Evolutionary conservation across 2,329 filamentous ascomycete genomes (phyloP).

Genomic region (Alternaria gaisen): DNA sequence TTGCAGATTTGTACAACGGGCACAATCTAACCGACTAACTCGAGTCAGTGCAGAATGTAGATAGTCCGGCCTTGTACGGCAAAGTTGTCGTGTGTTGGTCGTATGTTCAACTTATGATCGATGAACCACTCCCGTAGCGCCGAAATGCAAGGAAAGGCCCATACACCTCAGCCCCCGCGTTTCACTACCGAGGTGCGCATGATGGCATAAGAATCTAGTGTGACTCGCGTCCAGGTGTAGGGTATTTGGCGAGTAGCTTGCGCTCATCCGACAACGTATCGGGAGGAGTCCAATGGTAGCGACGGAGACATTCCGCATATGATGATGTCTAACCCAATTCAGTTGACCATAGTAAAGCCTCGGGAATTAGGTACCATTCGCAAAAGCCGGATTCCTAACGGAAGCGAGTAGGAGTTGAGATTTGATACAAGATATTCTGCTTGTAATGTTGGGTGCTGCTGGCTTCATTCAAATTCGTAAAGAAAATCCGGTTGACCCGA

Average conservation of each 20-base stretch:
- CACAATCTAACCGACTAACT: constrained; percentile 1
- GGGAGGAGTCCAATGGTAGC: constrained; percentile 16
- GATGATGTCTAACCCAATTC: constrained; percentile 19
- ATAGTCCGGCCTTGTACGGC: constrained; percentile 12
- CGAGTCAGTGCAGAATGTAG: background rate
- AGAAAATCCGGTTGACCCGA: background rate
- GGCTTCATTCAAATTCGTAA: background rate
- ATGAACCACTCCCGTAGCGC: background rate
- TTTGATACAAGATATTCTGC: background rate
- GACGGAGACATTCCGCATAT: constrained; percentile 28
- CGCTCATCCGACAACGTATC: constrained; percentile 40
- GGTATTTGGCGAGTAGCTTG: constrained; percentile 19
- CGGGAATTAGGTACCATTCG: background rate
- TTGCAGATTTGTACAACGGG: background rate
- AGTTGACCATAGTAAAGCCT: constrained; percentile 12
- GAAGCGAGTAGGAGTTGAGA: background rate
- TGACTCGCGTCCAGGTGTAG: constrained; percentile 20
- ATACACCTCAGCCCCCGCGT: constrained; percentile 16
- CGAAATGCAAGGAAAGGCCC: background rate
- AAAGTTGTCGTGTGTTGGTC: constrained; percentile 2
- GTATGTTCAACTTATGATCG: background rate
- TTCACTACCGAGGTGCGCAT: constrained; percentile 7
- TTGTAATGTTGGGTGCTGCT: background rate
- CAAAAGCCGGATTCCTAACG: background rate
- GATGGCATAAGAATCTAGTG: constrained; percentile 26